These are phyloP conservation scores for Dalechampia spathulata DNA, from an alignment of 441 rosid species.

Conservation along the genomic window DNA sequence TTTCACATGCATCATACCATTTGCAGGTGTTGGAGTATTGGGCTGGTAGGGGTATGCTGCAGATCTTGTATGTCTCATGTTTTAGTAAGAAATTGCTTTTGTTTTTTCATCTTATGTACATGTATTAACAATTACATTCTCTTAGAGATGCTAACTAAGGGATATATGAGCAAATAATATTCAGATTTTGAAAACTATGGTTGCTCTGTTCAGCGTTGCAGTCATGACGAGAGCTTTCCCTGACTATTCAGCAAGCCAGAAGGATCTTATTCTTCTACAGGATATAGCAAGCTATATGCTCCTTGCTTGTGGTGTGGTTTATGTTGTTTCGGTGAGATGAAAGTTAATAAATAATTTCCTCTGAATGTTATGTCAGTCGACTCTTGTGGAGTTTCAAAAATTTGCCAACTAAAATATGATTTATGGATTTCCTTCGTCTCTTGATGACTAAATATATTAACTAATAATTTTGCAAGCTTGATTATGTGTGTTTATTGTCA, in stretches of 20 bases:
- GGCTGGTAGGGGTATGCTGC: constrained; percentile 98
- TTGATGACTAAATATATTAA: no score
- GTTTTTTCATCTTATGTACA: not conserved
- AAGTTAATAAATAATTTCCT: not conserved
- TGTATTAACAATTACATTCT: not conserved
- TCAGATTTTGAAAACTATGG: not conserved
- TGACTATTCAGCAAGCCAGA: constrained; percentile 33
- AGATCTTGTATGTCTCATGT: constrained; percentile 73
- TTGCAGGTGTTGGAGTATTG: constrained; percentile 84
- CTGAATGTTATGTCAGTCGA: not conserved
- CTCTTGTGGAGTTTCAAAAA: no score
- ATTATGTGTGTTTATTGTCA: no score
- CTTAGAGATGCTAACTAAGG: no score
- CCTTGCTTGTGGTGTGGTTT: constrained; percentile 74
- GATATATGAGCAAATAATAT: not conserved
- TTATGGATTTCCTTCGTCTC: not conserved
- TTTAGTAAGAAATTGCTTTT: constrained; percentile 12
- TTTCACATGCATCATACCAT: not conserved
- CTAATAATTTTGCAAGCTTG: not conserved
- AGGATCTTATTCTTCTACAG: constrained; percentile 59
- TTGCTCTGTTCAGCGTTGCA: constrained; percentile 70
- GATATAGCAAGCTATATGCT: constrained; percentile 85
- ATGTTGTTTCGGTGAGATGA: constrained; percentile 53
- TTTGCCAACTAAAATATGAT: not conserved
- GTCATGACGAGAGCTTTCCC: constrained; percentile 98